These are phyloP conservation scores for Clonostachys rhizophaga DNA, from an alignment of 2,329 filamentous ascomycete genomes.

Conservation along the genomic window DNA sequence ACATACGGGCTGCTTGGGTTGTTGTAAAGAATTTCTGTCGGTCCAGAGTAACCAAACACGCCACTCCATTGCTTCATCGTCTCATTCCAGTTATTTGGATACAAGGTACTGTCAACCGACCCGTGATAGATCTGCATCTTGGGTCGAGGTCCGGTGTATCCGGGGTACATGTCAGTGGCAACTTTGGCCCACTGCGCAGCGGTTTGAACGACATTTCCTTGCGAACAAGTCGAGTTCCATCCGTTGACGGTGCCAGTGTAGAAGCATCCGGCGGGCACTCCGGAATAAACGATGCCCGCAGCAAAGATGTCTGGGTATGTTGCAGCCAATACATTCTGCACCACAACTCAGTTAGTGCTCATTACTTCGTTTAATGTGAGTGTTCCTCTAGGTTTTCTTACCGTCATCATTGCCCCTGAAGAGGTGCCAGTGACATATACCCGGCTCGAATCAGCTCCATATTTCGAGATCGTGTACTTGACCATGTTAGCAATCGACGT, in stretches of 20 bases:
- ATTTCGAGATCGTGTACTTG: constrained; percentile 43
- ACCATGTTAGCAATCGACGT: constrained; percentile 57
- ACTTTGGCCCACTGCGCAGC: constrained; percentile 42
- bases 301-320: constrained; percentile 42
- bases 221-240: constrained; percentile 48
- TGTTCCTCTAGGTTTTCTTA: constrained; percentile 6
- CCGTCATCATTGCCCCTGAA: constrained; percentile 46
- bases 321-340: constrained; percentile 35
- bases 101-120: constrained; percentile 41
- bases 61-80: constrained; percentile 51
- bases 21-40: constrained; percentile 16
- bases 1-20: constrained; percentile 19
- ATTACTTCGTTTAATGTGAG: neutral
- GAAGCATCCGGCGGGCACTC: constrained; percentile 39
- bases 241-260: constrained; percentile 29
- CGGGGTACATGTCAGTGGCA: constrained; percentile 39
- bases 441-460: constrained; percentile 41
- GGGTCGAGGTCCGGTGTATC: constrained; percentile 43
- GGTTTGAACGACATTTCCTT: constrained; percentile 34
- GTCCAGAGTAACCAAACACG: constrained; percentile 32
- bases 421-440: constrained; percentile 49
- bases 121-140: constrained; percentile 57
- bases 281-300: constrained; percentile 36
- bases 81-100: constrained; percentile 50
- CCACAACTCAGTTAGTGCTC: neutral